Base-by-base conservation (phyloP, 768 basidiomycete species). In the Lactarius deliciosus region DNA sequence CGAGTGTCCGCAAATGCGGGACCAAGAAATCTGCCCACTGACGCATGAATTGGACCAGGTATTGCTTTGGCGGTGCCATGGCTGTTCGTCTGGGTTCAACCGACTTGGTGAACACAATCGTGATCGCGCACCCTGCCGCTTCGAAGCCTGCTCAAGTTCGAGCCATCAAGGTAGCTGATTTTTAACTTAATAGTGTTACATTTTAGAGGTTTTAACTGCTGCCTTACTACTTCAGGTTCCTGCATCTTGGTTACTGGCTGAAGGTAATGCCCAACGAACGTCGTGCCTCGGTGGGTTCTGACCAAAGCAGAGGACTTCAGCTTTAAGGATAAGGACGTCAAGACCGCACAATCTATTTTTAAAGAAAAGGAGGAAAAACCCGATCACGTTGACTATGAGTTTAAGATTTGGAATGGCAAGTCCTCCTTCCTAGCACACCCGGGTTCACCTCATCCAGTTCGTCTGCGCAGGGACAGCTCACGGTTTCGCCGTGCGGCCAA, bases 401-500 rank as follows among this genome's bases (percentile, higher is more conserved):
- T 79, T 69, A 68, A 71, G 32, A 73, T 74, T 59, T 81, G 80
- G 70, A 74, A 74, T 64, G 79, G 78, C 77, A 25, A 36, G 22
- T 18, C 10, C 15, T n/a, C 34, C 47, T 55, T 61, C 32, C n/a
- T 61, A 28, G 36, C 1, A 20, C 16, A 7, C 10, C n/a, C 15
- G 57, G 25, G 53, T 38, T 38, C 55, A 16, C 50, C 64, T 61
- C 25, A 30, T 61, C 61, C 63, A 63, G 54, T 71, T 20, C 64
- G 47, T 15, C 25, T 4, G n/a, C 45, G n/a, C 55, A 83, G 82
- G 79, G 68, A 84, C 80, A 18, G 72, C 69, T 8, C 84, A 83
- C 62, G 81, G 84, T 30, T 85, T 85, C 30, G 82, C 82, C 3
- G 74, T 76, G 34, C 77, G 83, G 16, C 83, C 82, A 3, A 80